Evolutionary conservation across 1,139 yeast genomes (phyloP), one percentile per base, ranked within the genome.

Genomic region (Starmera stellimalicola): DNA sequence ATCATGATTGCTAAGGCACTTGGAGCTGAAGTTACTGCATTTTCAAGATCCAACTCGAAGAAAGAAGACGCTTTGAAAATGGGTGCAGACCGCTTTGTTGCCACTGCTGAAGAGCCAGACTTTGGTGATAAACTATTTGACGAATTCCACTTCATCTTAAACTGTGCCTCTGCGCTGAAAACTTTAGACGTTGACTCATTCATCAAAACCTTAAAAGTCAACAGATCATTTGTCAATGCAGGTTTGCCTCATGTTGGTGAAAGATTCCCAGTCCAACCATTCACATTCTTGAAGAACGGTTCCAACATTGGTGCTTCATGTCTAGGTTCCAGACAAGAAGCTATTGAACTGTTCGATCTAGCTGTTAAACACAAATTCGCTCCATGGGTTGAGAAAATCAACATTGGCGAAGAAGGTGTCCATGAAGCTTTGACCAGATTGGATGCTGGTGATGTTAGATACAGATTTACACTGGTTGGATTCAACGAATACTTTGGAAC

Each of bases 391-490:
- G 81, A 76, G 57, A 62, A 68, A 18, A 53, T 74, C 32, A 72
- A 75, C 31, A 60, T 76, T 40, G 59, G 64, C 35, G 76, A 68
- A 48, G 69, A 60, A 34, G 67, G 68, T 42, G 69, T 70, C 32
- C 60, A 63, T 31, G 61, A 65, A 46, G 79, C 73, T 7, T 61
- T 72, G 43, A 64, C 65, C 29, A 66, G 70, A 49, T 60, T 70
- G 41, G 65, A 65, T 34, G 44, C 57, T 18, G 75, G 76, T 47
- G 77, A 76, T 40, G 79, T 73, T 37, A 68, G 70, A 44, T 79
- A 76, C 54, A 71, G 85, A 61, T 69, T 74, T 48, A 77, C 77
- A 8, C 60, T 78, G 47, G 68, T 72, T 35, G 76, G 70, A 18
- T 70, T 62, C 50, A 73, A 73, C 41, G 62, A 71, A 51, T 48